These are phyloP conservation scores for Tricholoma matsutake DNA, from an alignment of 768 basidiomycete genomes.

Conservation along the genomic window DNA sequence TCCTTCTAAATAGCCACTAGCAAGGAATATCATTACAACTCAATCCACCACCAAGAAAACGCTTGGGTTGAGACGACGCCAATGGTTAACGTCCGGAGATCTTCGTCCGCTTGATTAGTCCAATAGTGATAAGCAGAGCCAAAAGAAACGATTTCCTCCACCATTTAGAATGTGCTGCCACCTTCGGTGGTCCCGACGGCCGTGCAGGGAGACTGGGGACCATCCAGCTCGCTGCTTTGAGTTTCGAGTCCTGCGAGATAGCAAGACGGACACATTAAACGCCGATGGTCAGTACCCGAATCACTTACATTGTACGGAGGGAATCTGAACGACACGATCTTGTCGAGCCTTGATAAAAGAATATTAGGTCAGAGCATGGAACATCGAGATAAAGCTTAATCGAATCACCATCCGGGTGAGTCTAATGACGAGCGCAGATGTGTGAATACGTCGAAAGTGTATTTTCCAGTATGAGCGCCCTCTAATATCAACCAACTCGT, in stretches of 20 bases:
- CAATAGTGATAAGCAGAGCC: constrained; percentile 40
- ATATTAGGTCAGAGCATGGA: background rate
- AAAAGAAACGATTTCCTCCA: constrained; percentile 49
- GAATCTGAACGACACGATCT: constrained; percentile 48
- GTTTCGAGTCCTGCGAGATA: constrained; percentile 25
- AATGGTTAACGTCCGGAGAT: background rate
- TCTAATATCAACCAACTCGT: constrained; percentile 31
- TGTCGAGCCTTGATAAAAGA: constrained; percentile 41
- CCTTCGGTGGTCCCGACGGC: constrained; percentile 38
- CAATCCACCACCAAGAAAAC: background rate
- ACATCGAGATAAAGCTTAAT: constrained; percentile 14
- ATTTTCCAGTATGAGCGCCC: constrained; percentile 72
- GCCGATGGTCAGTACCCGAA: background rate
- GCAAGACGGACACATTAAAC: background rate
- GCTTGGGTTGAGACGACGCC: too few relatives aligned
- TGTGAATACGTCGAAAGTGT: constrained; percentile 74
- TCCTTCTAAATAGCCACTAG: too few relatives aligned
- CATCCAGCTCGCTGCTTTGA: constrained; percentile 27
- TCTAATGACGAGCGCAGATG: constrained; percentile 63
- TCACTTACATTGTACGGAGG: constrained; percentile 53
- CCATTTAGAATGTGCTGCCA: constrained; percentile 22
- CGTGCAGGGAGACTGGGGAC: constrained; percentile 40
- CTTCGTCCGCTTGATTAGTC: constrained; percentile 39
- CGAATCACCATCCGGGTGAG: constrained; percentile 53
- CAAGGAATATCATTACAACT: background rate